Evolutionary conservation across 1,284 basidiomycete genomes (phyloP), one percentile per base, ranked within the genome.

Genomic region (Psilocybe mexicana): DNA sequence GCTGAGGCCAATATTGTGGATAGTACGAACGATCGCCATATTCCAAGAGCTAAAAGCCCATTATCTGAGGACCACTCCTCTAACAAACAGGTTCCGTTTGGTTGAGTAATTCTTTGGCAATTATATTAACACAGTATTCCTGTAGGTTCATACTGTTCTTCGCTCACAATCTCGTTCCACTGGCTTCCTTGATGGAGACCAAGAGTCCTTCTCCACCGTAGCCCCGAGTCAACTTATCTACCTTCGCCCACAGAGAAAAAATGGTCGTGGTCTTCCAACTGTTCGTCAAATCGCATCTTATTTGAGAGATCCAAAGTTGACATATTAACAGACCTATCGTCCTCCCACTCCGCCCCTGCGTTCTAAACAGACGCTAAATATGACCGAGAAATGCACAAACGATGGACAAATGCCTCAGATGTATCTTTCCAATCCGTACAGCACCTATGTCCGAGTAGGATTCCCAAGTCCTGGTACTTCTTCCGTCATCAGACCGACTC

Each of bases 271-370:
- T 23, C 51, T 63, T 18, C 61, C 61, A n/a, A 58, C 55, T 24
- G 54, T 55, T 24, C 25, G 26, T 28, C 43, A 10, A 26, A 12
- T 35, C 28, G 5, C 38, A 30, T n/a, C 42, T 36, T 6, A 43
- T 24, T 7, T 44, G 8, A 0, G 8, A 0, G 33, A 12, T n/a
- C 6, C n/a, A 44, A 25, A 23, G 38, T 10, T 53, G n/a, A 56
- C 43, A 2, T n/a, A 36, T 53, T 23, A 63, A 8, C 61, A 84
- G 83, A 69, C 72, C 44, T 84, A 81, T 66, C 76, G 82, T 24
- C 81, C 83, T 43, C 83, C 83, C 12, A 85, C 83, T 2, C 83
- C 82, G 2, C 83, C 82, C n/a, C 69, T 82, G 51, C 75, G 73
- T 18, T 67, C 70, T 2, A 63, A 54, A 42, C 52, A 58, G 28